phyloP scores from a whole-genome alignment of 169 alveolate species.

The Theileria luwenshuni region DNA sequence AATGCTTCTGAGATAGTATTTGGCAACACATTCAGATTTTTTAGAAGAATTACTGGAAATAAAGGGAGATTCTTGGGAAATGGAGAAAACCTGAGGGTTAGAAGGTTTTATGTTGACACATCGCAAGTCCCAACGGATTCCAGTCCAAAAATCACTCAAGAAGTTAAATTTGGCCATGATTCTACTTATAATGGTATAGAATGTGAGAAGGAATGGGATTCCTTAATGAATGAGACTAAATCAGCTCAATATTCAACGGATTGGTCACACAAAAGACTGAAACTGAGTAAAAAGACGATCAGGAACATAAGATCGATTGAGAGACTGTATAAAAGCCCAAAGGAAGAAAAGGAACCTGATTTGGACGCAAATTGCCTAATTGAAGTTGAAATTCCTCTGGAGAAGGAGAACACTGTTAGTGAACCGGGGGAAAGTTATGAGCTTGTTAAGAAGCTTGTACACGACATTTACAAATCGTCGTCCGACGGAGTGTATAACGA shows the following conservation, averaged over 20 bases:
- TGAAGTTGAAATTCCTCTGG: neutral
- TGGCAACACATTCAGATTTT: neutral
- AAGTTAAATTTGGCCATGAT: neutral
- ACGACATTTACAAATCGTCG: slow-evolving; percentile 71
- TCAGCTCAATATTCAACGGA: neutral
- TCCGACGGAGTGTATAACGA: slow-evolving; percentile 75
- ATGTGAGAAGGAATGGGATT: neutral
- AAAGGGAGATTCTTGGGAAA: neutral
- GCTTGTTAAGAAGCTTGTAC: slow-evolving; percentile 55
- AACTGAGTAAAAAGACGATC: slow-evolving; percentile 44
- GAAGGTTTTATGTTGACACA: neutral
- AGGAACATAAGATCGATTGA: slow-evolving; percentile 49
- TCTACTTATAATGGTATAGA: neutral
- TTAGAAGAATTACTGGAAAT: no score
- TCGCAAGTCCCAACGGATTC: neutral
- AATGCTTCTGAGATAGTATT: neutral
- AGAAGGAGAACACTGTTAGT: slow-evolving; percentile 17
- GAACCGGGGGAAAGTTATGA: slow-evolving; percentile 30
- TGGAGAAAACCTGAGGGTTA: neutral
- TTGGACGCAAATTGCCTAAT: neutral
- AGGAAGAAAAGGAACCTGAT: neutral
- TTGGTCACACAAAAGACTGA: slow-evolving; percentile 12
- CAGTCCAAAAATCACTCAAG: neutral
- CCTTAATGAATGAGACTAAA: neutral
- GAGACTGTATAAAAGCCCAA: slow-evolving; percentile 40